A percentile compares a stretch with the other conserved stretches of the same genome.
Evolutionary conservation across 352 stramenopile genomes (phyloP).

Genomic region (Globisporangium parvum): DNA sequence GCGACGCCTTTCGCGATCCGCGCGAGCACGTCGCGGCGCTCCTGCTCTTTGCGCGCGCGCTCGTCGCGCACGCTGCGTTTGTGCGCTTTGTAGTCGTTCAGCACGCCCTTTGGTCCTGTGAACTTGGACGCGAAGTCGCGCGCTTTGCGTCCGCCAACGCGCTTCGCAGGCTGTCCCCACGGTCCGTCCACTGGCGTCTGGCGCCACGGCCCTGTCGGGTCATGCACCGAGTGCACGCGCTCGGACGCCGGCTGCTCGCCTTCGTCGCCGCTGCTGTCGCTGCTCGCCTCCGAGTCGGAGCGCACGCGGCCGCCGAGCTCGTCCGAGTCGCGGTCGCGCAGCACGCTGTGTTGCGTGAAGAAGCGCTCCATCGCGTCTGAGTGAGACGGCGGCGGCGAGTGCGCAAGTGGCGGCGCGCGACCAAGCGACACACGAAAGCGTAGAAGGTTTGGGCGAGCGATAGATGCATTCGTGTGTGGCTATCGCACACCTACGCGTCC

Average conservation of each 20-base stretch:
- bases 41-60: constrained; percentile 36
- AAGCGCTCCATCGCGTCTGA: constrained; percentile 60
- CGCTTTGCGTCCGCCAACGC: constrained; percentile 18
- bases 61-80: constrained; percentile 56
- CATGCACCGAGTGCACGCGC: constrained; percentile 56
- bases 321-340: constrained; percentile 66
- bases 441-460: neutral
- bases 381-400: neutral
- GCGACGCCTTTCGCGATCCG: constrained; percentile 57
- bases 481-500: neutral
- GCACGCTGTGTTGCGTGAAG: constrained; percentile 70
- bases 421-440: neutral
- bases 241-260: constrained; percentile 51
- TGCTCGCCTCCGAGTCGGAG: constrained; percentile 79
- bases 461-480: too few species aligned
- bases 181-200: constrained; percentile 38
- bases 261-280: constrained; percentile 31
- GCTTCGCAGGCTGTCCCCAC: constrained; percentile 40
- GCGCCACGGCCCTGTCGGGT: constrained; percentile 63
- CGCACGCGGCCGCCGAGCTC: constrained; percentile 37
- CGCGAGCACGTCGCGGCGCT: constrained; percentile 42
- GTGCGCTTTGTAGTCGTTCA: constrained; percentile 80
- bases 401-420: neutral
- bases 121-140: constrained; percentile 54
- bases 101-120: constrained; percentile 77